Conservation (phyloP, 192 early-diverging fungal species). For the Umbelopsis vinacea region DNA sequence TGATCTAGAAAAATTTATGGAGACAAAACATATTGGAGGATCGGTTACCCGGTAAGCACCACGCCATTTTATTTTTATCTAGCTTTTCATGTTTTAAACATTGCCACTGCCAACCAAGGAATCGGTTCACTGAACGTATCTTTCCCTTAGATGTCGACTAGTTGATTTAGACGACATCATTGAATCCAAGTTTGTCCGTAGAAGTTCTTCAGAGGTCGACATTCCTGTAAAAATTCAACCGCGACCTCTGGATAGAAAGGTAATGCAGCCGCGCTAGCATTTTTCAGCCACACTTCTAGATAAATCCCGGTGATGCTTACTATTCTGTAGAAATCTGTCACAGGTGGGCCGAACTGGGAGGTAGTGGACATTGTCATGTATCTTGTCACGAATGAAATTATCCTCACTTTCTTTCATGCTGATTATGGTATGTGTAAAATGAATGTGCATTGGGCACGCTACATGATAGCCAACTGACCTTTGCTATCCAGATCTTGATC, state of each 20-base stretch:
- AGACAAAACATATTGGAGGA: slow-evolving; percentile 9
- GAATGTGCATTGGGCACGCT: neutral
- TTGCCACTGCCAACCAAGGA: too few relatives aligned
- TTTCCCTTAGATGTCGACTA: slow-evolving; percentile 25
- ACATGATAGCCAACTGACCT: neutral
- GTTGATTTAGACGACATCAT: slow-evolving; percentile 20
- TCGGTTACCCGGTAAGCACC: slow-evolving; percentile 30
- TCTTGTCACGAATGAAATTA: slow-evolving; percentile 30
- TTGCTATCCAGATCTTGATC: neutral
- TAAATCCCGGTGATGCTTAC: neutral
- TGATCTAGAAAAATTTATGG: slow-evolving; percentile 30
- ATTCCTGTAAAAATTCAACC: slow-evolving; percentile 14
- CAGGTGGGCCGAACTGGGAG: slow-evolving; percentile 10
- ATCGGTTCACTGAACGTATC: too few relatives aligned
- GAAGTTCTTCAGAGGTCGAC: neutral
- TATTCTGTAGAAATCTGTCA: neutral
- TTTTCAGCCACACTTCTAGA: neutral
- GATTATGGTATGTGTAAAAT: slow-evolving; percentile 14
- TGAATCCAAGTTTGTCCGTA: neutral
- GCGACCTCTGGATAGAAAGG: neutral
- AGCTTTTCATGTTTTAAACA: neutral
- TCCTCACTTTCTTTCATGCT: slow-evolving; percentile 34
- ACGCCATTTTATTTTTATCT: neutral
- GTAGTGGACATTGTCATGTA: slow-evolving; percentile 44
- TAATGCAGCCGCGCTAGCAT: neutral